These are phyloP conservation scores for Funneliformis caledonium DNA, from an alignment of 371 early-diverging fungal species.

Conservation along the genomic window DNA sequence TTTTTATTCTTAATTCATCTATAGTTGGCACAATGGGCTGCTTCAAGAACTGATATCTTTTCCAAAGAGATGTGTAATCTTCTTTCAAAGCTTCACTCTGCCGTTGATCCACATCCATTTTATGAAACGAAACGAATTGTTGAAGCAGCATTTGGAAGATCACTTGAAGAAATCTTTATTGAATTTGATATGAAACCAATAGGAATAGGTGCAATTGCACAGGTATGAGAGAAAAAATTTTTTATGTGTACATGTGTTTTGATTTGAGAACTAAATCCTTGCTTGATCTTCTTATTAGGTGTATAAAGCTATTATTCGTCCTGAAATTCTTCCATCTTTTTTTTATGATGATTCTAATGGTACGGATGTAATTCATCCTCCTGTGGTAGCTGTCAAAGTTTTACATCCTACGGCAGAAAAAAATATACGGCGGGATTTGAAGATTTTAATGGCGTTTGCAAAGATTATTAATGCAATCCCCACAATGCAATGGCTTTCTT, in stretches of 20 bases:
- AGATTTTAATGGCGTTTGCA: conserved; percentile 77
- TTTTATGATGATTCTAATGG: background rate
- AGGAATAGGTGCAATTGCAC: conserved; percentile 96
- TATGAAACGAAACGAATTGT: conserved; percentile 67
- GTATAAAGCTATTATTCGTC: conserved; percentile 39
- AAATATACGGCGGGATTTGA: conserved; percentile 78
- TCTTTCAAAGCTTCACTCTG: conserved; percentile 82
- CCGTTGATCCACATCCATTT: conserved; percentile 80
- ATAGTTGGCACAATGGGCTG: conserved; percentile 95
- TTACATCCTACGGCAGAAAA: conserved; percentile 83
- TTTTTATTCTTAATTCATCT: conserved; percentile 1
- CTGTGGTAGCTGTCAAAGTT: conserved; percentile 88
- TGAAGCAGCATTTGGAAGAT: conserved; percentile 62
- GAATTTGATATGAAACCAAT: conserved; percentile 75
- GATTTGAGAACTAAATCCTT: conserved; percentile 12
- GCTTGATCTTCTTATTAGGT: conserved; percentile 27
- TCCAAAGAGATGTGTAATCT: conserved; percentile 75
- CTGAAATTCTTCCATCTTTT: conserved; percentile 8
- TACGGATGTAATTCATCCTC: background rate
- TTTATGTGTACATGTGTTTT: conserved; percentile 49
- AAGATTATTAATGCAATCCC: conserved; percentile 71
- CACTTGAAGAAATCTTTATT: conserved; percentile 77
- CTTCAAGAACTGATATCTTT: conserved; percentile 91
- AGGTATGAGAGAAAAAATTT: conserved; percentile 67
- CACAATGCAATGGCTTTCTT: conserved; percentile 77